phyloP scores from a whole-genome alignment of 2,329 filamentous ascomycete species.

The Chalara sp. region DNA sequence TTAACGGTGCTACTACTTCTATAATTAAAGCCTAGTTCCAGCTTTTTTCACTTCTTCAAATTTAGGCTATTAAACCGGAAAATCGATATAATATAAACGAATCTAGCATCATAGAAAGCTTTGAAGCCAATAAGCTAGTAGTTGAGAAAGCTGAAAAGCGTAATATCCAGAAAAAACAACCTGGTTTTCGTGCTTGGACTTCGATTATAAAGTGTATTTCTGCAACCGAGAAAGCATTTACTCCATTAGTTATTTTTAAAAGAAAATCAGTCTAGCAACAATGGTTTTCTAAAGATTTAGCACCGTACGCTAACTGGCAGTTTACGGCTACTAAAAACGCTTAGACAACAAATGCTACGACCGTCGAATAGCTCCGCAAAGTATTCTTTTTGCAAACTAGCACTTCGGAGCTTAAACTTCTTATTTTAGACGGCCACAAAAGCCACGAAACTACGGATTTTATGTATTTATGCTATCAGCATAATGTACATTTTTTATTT shows the following conservation, averaged over 20 bases:
- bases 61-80: background rate
- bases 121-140: background rate
- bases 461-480: too few relatives aligned
- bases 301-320: background rate
- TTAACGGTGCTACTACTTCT: conserved; percentile 1
- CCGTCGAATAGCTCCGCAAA: conserved; percentile 5
- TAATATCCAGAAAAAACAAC: conserved; percentile 3
- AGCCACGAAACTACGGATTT: too few relatives aligned
- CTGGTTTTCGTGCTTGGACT: background rate
- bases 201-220: conserved; percentile 1
- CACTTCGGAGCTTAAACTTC: too few relatives aligned
- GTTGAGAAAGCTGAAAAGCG: background rate
- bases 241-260: conserved; percentile 8
- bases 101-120: conserved; percentile 2
- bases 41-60: background rate
- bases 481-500: too few relatives aligned
- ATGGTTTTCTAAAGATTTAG: conserved; percentile 1
- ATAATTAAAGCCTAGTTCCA: conserved; percentile 1
- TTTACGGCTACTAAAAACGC: conserved; percentile 6
- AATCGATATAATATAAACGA: conserved; percentile 6
- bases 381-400: background rate
- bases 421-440: too few relatives aligned
- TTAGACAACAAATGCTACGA: conserved; percentile 3
- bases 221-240: background rate
- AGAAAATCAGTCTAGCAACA: conserved; percentile 5